phyloP scores from a whole-genome alignment of 177 flowering plant genomes.

The Tripterygium wilfordii region DNA sequence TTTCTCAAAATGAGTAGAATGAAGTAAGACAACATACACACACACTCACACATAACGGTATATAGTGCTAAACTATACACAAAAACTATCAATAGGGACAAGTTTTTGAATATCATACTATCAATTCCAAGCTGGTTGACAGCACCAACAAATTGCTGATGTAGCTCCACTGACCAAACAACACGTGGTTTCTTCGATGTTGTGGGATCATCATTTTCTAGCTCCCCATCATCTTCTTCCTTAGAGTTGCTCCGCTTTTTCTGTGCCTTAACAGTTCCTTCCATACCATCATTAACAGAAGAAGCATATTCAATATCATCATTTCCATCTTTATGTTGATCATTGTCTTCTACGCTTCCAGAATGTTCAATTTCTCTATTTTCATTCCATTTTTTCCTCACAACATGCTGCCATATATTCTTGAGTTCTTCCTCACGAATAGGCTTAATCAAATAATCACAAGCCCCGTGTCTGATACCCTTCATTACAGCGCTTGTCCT shows the following conservation, averaged over 20 bases:
- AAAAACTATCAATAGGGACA: conserved; percentile 1
- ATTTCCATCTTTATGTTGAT: conserved; percentile 36
- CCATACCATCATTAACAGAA: conserved; percentile 60
- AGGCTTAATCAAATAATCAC: conserved; percentile 91
- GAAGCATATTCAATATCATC: conserved; percentile 66
- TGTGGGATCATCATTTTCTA: conserved; percentile 63
- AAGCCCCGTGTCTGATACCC: conserved; percentile 84
- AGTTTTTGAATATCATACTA: conserved; percentile 47
- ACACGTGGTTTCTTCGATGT: conserved; percentile 81
- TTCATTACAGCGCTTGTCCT: conserved; percentile 66
- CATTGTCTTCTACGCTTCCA: conserved; percentile 54
- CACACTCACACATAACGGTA: not conserved
- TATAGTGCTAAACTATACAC: not conserved
- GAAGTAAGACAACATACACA: no score
- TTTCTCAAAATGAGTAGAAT: not conserved
- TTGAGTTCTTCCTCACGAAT: conserved; percentile 71
- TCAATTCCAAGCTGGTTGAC: conserved; percentile 90
- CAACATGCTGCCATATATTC: conserved; percentile 93
- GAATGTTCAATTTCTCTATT: conserved; percentile 62
- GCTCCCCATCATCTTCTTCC: conserved; percentile 63
- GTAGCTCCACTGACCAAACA: conserved; percentile 92
- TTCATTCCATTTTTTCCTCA: conserved; percentile 60
- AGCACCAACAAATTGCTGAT: conserved; percentile 85
- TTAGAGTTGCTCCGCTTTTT: conserved; percentile 52
- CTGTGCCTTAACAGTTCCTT: conserved; percentile 39